These are phyloP conservation scores for Salix viminalis DNA, from an alignment of 345 rosid genomes.

Conservation along the genomic window DNA sequence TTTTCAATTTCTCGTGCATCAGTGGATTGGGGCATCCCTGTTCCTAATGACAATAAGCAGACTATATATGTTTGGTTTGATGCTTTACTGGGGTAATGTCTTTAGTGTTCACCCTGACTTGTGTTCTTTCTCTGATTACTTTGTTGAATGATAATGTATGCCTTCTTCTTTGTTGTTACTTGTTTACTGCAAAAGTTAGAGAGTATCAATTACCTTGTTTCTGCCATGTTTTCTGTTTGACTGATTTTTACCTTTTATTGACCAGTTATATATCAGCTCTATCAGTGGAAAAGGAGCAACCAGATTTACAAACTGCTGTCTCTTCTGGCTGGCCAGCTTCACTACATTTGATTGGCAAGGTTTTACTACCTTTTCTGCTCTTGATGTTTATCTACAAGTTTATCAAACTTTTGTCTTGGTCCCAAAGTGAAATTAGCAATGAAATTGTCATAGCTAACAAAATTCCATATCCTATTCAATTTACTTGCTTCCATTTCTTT, in stretches of 20 bases:
- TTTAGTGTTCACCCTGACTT: background rate
- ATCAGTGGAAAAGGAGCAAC: slow-evolving; percentile 49
- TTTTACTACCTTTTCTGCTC: slow-evolving; percentile 14
- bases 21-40: slow-evolving; percentile 97
- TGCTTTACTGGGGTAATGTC: slow-evolving; percentile 80
- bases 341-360: slow-evolving; percentile 93
- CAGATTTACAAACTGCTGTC: slow-evolving; percentile 55
- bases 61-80: slow-evolving; percentile 99
- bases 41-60: slow-evolving; percentile 79
- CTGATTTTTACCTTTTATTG: background rate
- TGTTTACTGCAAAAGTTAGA: background rate
- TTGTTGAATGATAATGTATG: background rate
- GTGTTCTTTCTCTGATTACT: background rate
- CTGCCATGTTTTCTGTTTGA: background rate
- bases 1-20: slow-evolving; percentile 95
- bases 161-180: background rate
- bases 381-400: background rate
- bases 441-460: slow-evolving; percentile 1
- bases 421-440: background rate
- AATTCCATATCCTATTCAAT: background rate
- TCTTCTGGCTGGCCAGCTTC: slow-evolving; percentile 95
- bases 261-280: slow-evolving; percentile 85
- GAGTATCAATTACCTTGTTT: background rate
- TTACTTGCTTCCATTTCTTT: background rate
- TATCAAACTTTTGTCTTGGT: background rate